phyloP scores from a whole-genome alignment of 192 early-diverging fungal species.

The Coemansia sp. region DNA sequence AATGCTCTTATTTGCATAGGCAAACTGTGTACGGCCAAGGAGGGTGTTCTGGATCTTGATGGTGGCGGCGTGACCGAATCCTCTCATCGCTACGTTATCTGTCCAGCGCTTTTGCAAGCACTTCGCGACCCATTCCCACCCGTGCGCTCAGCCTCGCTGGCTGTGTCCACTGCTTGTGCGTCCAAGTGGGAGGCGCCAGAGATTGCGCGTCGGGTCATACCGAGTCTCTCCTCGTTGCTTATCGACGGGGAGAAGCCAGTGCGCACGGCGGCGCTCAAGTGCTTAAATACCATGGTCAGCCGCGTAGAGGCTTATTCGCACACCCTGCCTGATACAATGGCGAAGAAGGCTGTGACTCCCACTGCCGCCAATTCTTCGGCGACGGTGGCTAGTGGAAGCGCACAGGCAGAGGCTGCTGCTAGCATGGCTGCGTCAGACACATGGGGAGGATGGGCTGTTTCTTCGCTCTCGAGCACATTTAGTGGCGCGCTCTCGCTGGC shows the following conservation, averaged over 20 bases:
- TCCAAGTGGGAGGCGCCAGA: constrained; percentile 67
- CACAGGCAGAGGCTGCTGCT: constrained; percentile 31
- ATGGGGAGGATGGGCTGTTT: constrained; percentile 89
- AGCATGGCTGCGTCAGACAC: constrained; percentile 56
- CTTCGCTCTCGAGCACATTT: constrained; percentile 63
- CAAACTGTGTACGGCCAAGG: constrained; percentile 73
- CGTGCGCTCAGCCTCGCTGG: constrained; percentile 82
- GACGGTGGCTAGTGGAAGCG: constrained; percentile 3
- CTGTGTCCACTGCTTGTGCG: constrained; percentile 66
- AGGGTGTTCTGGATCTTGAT: constrained; percentile 31
- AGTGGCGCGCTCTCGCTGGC: constrained; percentile 43
- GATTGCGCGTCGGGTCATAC: constrained; percentile 71
- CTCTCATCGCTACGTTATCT: constrained; percentile 76
- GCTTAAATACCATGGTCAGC: constrained; percentile 65
- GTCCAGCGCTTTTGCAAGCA: constrained; percentile 78
- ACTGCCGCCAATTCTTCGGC: constrained; percentile 11
- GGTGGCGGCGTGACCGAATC: constrained; percentile 59
- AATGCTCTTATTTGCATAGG: constrained; percentile 95
- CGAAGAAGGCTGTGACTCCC: constrained; percentile 23
- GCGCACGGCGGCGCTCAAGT: constrained; percentile 79
- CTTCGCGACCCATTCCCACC: constrained; percentile 87
- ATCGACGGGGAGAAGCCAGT: constrained; percentile 59
- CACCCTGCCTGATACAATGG: constrained; percentile 66
- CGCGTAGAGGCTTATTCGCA: constrained; percentile 66
- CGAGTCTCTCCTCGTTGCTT: constrained; percentile 57